Evolutionary conservation across 1,284 basidiomycete genomes (phyloP), one percentile per base, ranked within the genome.

Genomic region (Neonothopanus nambi): DNA sequence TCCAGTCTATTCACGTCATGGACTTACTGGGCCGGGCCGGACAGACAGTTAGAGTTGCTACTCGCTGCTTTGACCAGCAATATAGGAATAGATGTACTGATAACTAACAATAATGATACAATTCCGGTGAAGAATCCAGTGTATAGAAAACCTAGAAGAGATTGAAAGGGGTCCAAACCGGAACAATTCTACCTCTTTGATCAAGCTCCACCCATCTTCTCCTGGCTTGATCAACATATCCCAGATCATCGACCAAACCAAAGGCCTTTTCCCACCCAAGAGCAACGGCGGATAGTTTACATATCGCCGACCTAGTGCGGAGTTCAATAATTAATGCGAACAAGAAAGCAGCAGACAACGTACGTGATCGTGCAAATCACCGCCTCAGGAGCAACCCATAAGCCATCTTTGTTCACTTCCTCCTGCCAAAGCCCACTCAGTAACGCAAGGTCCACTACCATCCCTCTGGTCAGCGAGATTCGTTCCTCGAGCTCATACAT

Each of bases 211-310:
- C 68, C 84, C 84, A 87, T 15, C 75, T 72, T 61, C 76, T 78
- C 18, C 62, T 61, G 28, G 67, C 65, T 24, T 76, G 63, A 57
- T 83, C 78, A 12, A 42, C 30, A 44, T 51, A 51, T n/a, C 52
- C 52, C 5, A 18, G 15, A 15, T 52, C 47, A 54, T 75, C 72
- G 15, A 79, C 73, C 21, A 68, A 61, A 0, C 82, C 83, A 59
- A 87, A 87, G 0, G 85, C 80, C n/a, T 72, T 70, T 6, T 80
- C 74, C 81, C 84, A 89, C 6, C 82, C 84, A 13, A 85, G 64
- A 3, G 79, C 84, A 28, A 85, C 69, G 3, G 83, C 83, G 23
- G 82, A 70, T 52, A 85, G 58, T 52, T 73, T 78, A 65, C 86
- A 87, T 2, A 84, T 67, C 53, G 78, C 82, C 5, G 85, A 87